phyloP scores from a whole-genome alignment of 495 filamentous ascomycete species.

The Eremomyces bilateralis region DNA sequence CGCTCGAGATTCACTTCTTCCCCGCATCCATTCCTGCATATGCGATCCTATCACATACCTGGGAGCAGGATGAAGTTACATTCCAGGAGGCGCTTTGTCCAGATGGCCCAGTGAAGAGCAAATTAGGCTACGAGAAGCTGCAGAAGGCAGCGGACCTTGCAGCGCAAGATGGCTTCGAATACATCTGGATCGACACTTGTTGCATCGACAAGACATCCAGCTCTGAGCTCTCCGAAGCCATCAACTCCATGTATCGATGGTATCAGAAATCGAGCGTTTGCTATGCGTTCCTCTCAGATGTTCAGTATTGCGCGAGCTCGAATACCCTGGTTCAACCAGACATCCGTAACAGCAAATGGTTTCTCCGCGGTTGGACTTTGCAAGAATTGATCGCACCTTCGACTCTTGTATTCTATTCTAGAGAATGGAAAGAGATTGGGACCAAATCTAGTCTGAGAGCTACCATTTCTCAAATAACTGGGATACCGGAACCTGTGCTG shows the following conservation, averaged over 20 bases:
- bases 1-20: background rate
- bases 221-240: constrained; percentile 7
- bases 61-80: background rate
- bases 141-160: background rate
- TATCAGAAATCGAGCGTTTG: constrained; percentile 2
- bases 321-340: background rate
- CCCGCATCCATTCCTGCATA: background rate
- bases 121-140: background rate
- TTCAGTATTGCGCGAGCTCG: background rate
- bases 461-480: background rate
- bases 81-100: background rate
- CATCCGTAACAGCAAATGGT: background rate
- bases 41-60: background rate
- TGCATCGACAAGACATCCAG: constrained; percentile 8
- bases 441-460: background rate
- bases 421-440: background rate
- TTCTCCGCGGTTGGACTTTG: constrained; percentile 2
- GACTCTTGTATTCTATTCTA: background rate
- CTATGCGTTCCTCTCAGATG: constrained; percentile 8
- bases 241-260: constrained; percentile 8
- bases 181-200: constrained; percentile 9
- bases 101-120: background rate
- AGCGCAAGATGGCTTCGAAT: background rate
- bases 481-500: background rate
- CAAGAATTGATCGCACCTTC: constrained; percentile 2